Evolutionary conservation across 2,329 filamentous ascomycete species (phyloP), one percentile per base, ranked within the genome.

Genomic region (Ophidiomyces ophidiicola): DNA sequence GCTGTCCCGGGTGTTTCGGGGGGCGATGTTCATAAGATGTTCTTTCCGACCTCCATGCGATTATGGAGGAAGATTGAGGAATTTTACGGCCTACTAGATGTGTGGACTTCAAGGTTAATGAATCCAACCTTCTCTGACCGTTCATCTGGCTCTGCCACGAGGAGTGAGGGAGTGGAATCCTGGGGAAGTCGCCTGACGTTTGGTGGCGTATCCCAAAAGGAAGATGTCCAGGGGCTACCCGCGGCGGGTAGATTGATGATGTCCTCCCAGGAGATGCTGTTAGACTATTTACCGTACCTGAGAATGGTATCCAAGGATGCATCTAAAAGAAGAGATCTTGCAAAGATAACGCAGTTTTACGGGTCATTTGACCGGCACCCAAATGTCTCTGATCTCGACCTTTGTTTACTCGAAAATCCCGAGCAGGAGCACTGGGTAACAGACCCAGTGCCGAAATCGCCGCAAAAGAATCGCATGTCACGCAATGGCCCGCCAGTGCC

Each of bases 211-310:
- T 25, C 45, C 18, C 17, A 36, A 35, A 23, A 33, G 17, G 14
- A 44, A 7, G 26, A 45, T 21, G 32, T 32, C 15, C 29, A 19
- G 14, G 21, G 8, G 8, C 17, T n/a, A 10, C 15, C 30, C 7
- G 5, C 11, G 18, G 19, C 19, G 12, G 14, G 44, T 18, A 45
- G 54, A 15, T 54, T 49, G 2, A 58, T 60, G 55, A 47, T 59
- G 38, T 53, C 60, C 12, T 55, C 60, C 2, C 47, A 51, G 31
- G 62, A 65, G 36, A 39, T 58, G 7, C 44, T 94, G 0, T 72
- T 94, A 17, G 84, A 96, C 48, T 77, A 85, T 6, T 69, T 98
- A 0, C 90, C 90, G 0, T 96, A 93, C 58, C 76, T 90, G 68
- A 70, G 78, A 1, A 70, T 74, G 36, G 82, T 94, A 26, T 44